Percentiles rank a stretch among this genome's conserved stretches.
phyloP scores from a whole-genome alignment of 2,329 filamentous ascomycete species.

The Xylaria digitata region DNA sequence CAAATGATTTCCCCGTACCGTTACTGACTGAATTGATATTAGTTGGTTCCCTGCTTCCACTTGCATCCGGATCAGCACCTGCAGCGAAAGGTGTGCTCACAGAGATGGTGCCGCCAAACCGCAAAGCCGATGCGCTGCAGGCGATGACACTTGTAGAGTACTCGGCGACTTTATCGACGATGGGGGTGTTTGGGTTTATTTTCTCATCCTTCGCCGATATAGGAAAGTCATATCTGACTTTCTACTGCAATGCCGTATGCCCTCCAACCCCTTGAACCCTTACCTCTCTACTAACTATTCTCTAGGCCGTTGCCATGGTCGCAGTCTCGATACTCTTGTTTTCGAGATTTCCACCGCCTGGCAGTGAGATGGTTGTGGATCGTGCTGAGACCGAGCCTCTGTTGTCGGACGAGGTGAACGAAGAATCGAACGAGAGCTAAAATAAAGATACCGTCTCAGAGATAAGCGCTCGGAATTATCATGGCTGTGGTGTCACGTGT shows the following conservation, averaged over 20 bases:
- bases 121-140: constrained; percentile 42
- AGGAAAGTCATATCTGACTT: constrained; percentile 43
- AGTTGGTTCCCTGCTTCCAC: constrained; percentile 44
- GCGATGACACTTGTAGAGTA: constrained; percentile 45
- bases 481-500: neutral
- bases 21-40: constrained; percentile 4
- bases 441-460: neutral
- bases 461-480: neutral
- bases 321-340: constrained; percentile 40
- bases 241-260: constrained; percentile 46
- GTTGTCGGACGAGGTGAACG: neutral
- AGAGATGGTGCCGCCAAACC: constrained; percentile 43
- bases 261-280: neutral
- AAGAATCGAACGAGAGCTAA: neutral
- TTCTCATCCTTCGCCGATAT: constrained; percentile 42
- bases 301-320: constrained; percentile 42
- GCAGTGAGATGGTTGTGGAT: constrained; percentile 38
- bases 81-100: constrained; percentile 45
- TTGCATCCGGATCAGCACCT: constrained; percentile 44
- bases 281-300: neutral
- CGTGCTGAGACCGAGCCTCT: constrained; percentile 23
- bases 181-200: constrained; percentile 45
- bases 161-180: constrained; percentile 39
- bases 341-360: constrained; percentile 41
- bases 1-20: neutral